Evolutionary conservation across 164 flowering plant species (phyloP), one percentile per base, ranked within the genome.

Genomic region (Vitis amurensis): DNA sequence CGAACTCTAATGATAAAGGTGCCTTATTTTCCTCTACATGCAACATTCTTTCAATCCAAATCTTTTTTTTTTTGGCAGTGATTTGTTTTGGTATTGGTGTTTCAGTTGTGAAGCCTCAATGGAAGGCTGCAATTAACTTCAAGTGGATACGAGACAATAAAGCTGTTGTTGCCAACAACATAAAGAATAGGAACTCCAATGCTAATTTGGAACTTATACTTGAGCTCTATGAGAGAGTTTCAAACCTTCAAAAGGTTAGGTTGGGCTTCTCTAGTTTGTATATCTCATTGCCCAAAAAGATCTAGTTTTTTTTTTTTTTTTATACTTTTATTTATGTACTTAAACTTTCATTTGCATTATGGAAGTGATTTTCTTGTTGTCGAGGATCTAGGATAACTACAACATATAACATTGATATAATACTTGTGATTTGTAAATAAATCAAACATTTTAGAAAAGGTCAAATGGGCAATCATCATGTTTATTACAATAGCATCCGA

Each of bases 111-210:
- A 91, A 85, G 71, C 83, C 84, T 66, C 91, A 88, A 66, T 94
- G 98, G 98, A 89, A 80, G 71, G 98, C 98, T 9, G 79, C 95
- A 1, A 87, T 94, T 15, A 95, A 94, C 76, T 94, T 91, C 83
- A 92, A 91, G 79, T 91, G 97, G 97, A 92, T 92, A 74, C 83
- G 91, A 61, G 97, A 94, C 44, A 92, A 92, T 71, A 89, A 82
- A 68, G 93, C 82, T 9, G 85, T 78, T 8, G 91, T 92, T 19
- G 92, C 88, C 12, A 77, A 51, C 2, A 94, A 94, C 63, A 87
- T 94, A n/a, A 83, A 68, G 87, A 86, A 82, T 55, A 74, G 98
- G 53, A 92, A 88, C 13, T 87, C 97, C 17, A 79, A 48, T 77
- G 97, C 91, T 29, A 78, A 94, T 81, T 81, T 92, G 86, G 90